Evolutionary conservation across 2,329 filamentous ascomycete species (phyloP).

Genomic region (Trichophaea hybrida): DNA sequence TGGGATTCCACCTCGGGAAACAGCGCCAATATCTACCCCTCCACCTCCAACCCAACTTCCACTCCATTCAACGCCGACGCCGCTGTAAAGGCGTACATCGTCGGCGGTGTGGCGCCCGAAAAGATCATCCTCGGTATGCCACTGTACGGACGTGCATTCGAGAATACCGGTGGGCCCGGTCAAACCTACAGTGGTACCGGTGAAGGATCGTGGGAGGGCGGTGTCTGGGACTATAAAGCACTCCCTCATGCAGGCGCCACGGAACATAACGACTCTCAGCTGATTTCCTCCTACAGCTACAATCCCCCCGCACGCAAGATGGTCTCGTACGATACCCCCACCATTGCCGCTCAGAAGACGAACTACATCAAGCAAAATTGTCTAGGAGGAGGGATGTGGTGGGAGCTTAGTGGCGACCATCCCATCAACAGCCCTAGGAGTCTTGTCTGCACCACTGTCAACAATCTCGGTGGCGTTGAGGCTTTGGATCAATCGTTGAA

Average conservation of each 20-base stretch:
- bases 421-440: conserved; percentile 40
- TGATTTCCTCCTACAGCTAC: conserved; percentile 65
- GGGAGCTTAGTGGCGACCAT: conserved; percentile 74
- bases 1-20: conserved; percentile 64
- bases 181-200: conserved; percentile 56
- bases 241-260: conserved; percentile 54
- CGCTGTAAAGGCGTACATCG: conserved; percentile 57
- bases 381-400: conserved; percentile 92
- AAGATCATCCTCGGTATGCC: conserved; percentile 90
- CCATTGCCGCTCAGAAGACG: conserved; percentile 54
- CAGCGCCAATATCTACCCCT: conserved; percentile 62
- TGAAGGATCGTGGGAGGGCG: conserved; percentile 67
- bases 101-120: conserved; percentile 45
- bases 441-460: conserved; percentile 52
- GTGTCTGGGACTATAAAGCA: conserved; percentile 78
- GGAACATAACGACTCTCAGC: conserved; percentile 48
- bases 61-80: conserved; percentile 67
- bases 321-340: conserved; percentile 64
- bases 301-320: conserved; percentile 48
- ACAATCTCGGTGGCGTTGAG: conserved; percentile 41
- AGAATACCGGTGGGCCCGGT: conserved; percentile 62
- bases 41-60: conserved; percentile 40
- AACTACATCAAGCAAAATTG: conserved; percentile 51
- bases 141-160: conserved; percentile 75
- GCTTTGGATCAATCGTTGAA: conserved; percentile 43